These are phyloP conservation scores for Botrytis fragariae DNA, from an alignment of 2,329 filamentous ascomycete species.

Conservation along the genomic window DNA sequence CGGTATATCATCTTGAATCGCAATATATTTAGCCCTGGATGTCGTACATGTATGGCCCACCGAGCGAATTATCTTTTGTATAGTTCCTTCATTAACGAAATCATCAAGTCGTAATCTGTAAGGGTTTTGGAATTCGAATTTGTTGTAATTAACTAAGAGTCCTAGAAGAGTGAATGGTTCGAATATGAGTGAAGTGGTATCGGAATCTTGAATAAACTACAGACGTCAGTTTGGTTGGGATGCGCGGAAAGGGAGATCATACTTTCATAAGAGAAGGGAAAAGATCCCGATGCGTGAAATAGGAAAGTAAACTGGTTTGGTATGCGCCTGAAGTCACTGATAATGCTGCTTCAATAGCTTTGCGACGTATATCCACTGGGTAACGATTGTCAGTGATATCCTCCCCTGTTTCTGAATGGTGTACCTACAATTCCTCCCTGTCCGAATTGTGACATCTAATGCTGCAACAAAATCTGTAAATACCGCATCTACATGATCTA, in stretches of 20 bases:
- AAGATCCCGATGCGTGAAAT: constrained; percentile 90
- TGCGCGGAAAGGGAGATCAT: constrained; percentile 26
- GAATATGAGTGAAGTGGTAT: constrained; percentile 60
- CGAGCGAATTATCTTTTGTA: constrained; percentile 75
- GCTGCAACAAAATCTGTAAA: constrained; percentile 86
- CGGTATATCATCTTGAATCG: constrained; percentile 84
- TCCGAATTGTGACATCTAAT: constrained; percentile 79
- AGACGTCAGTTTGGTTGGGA: constrained; percentile 20
- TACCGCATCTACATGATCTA: constrained; percentile 81
- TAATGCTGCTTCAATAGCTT: constrained; percentile 77
- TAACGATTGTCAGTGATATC: constrained; percentile 33
- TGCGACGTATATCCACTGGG: constrained; percentile 71
- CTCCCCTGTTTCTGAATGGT: neutral
- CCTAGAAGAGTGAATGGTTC: constrained; percentile 81
- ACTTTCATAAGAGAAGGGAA: constrained; percentile 96
- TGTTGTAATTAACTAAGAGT: constrained; percentile 95
- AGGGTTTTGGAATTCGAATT: constrained; percentile 97
- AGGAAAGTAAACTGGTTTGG: constrained; percentile 89
- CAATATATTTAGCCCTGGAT: constrained; percentile 73
- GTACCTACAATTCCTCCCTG: constrained; percentile 64
- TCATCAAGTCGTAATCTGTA: constrained; percentile 90
- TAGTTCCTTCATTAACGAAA: constrained; percentile 88
- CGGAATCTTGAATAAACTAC: constrained; percentile 78
- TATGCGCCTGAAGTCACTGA: constrained; percentile 91
- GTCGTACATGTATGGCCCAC: constrained; percentile 69